These are phyloP conservation scores for Fusarium avenaceum DNA, from an alignment of 2,329 filamentous ascomycete genomes.

Conservation along the genomic window DNA sequence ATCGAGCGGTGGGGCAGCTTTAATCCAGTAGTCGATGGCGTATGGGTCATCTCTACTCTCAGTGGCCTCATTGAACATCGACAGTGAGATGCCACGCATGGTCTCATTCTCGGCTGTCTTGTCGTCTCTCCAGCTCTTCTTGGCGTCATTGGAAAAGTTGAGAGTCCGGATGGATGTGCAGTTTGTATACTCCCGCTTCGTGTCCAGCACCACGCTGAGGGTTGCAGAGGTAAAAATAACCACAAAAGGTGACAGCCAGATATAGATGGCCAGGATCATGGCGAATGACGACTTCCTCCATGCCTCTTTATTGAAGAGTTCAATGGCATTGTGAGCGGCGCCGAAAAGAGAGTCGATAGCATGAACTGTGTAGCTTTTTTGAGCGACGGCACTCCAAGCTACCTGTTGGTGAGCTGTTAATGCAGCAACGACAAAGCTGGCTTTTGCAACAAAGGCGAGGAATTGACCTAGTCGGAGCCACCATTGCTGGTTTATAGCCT, in stretches of 20 bases:
- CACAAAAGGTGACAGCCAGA: constrained; percentile 37
- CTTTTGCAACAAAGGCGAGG: constrained; percentile 27
- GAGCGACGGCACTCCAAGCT: constrained; percentile 24
- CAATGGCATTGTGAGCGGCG: constrained; percentile 24
- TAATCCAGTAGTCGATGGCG: constrained; percentile 38
- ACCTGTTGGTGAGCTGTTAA: constrained; percentile 23
- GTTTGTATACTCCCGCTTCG: constrained; percentile 4
- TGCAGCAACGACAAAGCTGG: constrained; percentile 18
- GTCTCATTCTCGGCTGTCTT: constrained; percentile 14
- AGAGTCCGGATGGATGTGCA: constrained; percentile 36
- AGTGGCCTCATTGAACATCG: constrained; percentile 26
- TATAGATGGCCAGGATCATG: constrained; percentile 40
- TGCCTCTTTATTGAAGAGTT: constrained; percentile 37
- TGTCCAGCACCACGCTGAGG: constrained; percentile 17
- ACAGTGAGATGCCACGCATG: constrained; percentile 33
- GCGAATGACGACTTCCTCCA: constrained; percentile 35
- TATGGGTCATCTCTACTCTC: not conserved
- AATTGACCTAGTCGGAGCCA: constrained; percentile 30
- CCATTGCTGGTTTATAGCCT: constrained; percentile 29
- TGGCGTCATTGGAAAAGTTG: constrained; percentile 38
- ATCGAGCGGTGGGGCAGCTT: constrained; percentile 17
- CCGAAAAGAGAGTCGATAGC: constrained; percentile 41
- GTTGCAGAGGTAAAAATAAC: constrained; percentile 43
- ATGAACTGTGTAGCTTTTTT: constrained; percentile 17
- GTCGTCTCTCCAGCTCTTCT: constrained; percentile 20